These are phyloP conservation scores for Geosiphon pyriformis DNA, from an alignment of 192 early-diverging fungal species.

Conservation along the genomic window DNA sequence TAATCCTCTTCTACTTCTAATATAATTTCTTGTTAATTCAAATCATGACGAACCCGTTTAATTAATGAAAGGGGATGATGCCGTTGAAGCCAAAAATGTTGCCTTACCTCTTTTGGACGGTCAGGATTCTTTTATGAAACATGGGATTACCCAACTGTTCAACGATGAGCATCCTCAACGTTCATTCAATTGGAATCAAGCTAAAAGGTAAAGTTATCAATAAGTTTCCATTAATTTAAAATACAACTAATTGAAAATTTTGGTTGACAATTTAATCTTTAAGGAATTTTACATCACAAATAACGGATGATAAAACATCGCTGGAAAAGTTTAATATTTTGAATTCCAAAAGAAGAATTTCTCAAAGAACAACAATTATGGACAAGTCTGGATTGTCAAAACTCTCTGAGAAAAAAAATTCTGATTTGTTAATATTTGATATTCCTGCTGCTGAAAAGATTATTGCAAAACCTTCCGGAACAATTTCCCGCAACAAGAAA, in stretches of 20 bases:
- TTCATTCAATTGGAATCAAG: conserved; percentile 41
- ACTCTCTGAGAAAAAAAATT: conserved; percentile 31
- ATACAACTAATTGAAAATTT: not conserved
- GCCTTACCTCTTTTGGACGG: conserved; percentile 61
- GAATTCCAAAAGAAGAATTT: conserved; percentile 29
- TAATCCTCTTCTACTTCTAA: not conserved
- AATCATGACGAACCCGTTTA: not conserved
- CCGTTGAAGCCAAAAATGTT: conserved; percentile 76
- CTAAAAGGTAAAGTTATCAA: conserved; percentile 27
- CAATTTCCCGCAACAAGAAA: not conserved
- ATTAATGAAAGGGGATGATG: conserved; percentile 52
- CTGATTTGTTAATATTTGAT: conserved; percentile 27
- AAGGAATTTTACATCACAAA: not conserved
- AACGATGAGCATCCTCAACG: conserved; percentile 74
- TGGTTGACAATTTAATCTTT: not conserved
- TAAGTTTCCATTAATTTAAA: not conserved
- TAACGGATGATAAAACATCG: not conserved
- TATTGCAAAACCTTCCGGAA: conserved; percentile 14
- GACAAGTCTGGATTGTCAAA: not conserved
- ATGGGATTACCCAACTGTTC: conserved; percentile 77
- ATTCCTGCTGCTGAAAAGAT: conserved; percentile 3
- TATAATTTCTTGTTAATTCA: not conserved
- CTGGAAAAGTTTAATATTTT: conserved; percentile 32
- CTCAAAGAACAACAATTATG: not conserved
- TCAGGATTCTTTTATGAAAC: conserved; percentile 77